These are phyloP conservation scores for Arxiozyma heterogenica DNA, from an alignment of 1,139 yeast genomes.

Conservation along the genomic window DNA sequence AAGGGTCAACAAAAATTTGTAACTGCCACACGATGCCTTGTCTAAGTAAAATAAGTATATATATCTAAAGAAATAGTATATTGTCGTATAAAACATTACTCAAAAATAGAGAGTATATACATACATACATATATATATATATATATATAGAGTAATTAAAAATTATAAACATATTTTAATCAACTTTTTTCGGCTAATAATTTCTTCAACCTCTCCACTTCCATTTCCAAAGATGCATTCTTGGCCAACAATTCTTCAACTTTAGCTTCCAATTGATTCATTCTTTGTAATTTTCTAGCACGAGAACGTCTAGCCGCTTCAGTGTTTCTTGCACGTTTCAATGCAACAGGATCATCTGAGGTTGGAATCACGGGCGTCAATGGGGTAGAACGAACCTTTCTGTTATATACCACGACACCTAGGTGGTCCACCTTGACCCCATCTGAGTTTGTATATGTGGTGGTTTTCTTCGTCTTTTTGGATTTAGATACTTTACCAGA, in stretches of 20 bases:
- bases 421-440: conserved; percentile 43
- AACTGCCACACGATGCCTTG: not conserved
- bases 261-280: conserved; percentile 69
- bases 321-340: conserved; percentile 89
- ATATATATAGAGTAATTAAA: not conserved
- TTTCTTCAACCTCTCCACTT: conserved; percentile 47
- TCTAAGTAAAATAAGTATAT: not conserved
- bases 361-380: conserved; percentile 59
- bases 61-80: not conserved
- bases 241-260: conserved; percentile 55
- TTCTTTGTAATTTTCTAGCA: conserved; percentile 84
- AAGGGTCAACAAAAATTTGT: conserved; percentile 3
- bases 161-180: not conserved
- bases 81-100: not conserved
- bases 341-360: conserved; percentile 53
- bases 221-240: conserved; percentile 49
- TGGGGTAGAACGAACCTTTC: conserved; percentile 52
- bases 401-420: conserved; percentile 56
- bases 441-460: conserved; percentile 6
- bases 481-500: conserved; percentile 7
- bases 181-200: conserved; percentile 31
- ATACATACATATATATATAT: conserved; percentile 2
- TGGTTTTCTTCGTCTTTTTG: not conserved
- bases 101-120: not conserved
- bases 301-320: conserved; percentile 96